Percentiles rank a stretch among this genome's conserved stretches.
Evolutionary conservation across 495 filamentous ascomycete species (phyloP).

Genomic region (Paragyromitra xinjiangensis): DNA sequence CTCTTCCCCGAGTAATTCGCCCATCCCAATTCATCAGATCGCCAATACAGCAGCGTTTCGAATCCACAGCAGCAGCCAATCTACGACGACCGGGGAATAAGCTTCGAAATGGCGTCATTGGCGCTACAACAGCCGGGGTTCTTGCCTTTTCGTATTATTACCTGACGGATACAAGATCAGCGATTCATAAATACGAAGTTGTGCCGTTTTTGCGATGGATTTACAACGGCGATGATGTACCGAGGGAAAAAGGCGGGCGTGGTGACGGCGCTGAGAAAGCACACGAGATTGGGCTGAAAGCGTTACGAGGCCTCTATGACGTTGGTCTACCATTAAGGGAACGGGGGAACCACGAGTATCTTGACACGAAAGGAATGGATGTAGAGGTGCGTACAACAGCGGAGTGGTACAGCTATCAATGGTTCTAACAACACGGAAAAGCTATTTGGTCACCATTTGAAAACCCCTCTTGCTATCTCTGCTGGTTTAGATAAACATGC

Average conservation of each 20-base stretch:
- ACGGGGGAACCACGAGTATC: constrained; percentile 65
- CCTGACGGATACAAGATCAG: constrained; percentile 87
- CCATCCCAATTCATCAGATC: background rate
- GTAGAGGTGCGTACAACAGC: constrained; percentile 40
- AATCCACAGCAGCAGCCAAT: constrained; percentile 40
- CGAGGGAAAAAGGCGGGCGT: constrained; percentile 26
- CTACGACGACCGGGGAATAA: constrained; percentile 41
- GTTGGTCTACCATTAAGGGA: constrained; percentile 79
- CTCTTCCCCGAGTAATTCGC: background rate
- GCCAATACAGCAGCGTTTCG: background rate
- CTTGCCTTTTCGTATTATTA: constrained; percentile 63
- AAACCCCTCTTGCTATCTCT: constrained; percentile 89
- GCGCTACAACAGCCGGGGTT: background rate
- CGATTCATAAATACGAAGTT: constrained; percentile 80
- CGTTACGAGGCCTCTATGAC: constrained; percentile 73
- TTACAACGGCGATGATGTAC: constrained; percentile 60
- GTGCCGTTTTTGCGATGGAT: constrained; percentile 75
- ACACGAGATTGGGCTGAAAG: constrained; percentile 76
- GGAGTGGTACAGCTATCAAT: constrained; percentile 39
- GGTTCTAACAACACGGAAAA: constrained; percentile 47
- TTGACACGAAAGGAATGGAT: constrained; percentile 34
- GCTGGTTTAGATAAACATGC: constrained; percentile 95
- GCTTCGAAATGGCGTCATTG: constrained; percentile 40
- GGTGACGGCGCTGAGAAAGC: constrained; percentile 87
- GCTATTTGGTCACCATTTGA: constrained; percentile 80